A percentile compares a stretch with the other conserved stretches of the same genome.
Conservation (phyloP, 2,329 filamentous ascomycete genomes). For the Diaporthe sp. region DNA sequence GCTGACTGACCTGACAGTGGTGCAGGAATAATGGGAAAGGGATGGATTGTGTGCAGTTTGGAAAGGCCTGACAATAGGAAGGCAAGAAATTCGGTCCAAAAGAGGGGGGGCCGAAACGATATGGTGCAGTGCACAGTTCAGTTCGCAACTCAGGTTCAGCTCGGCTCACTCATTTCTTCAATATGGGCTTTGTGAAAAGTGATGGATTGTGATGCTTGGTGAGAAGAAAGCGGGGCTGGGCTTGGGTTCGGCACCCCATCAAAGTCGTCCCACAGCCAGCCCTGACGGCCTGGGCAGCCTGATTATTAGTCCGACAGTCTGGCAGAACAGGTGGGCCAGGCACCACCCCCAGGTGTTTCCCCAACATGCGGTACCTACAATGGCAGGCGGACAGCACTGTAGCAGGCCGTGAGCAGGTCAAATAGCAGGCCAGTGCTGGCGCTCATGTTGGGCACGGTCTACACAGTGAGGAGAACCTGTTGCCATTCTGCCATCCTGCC, state of each 20-base stretch:
- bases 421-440: neutral
- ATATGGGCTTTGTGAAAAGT: conserved; percentile 32
- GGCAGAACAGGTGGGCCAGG: conserved; percentile 2
- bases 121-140: conserved; percentile 16
- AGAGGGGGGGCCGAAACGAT: conserved; percentile 6
- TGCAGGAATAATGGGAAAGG: neutral
- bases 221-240: conserved; percentile 21
- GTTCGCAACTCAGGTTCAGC: conserved; percentile 1
- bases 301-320: neutral
- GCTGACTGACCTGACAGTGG: neutral
- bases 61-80: neutral
- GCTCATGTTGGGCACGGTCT: neutral
- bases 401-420: neutral
- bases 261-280: neutral
- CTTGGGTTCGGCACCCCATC: conserved; percentile 1
- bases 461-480: neutral
- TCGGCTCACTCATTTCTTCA: conserved; percentile 24
- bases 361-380: neutral
- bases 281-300: conserved; percentile 15
- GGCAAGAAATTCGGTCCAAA: neutral
- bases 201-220: conserved; percentile 30
- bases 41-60: neutral
- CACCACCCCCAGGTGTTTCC: conserved; percentile 21
- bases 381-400: neutral
- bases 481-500: neutral